Conservation (phyloP, 2,329 filamentous ascomycete species). For the Aspergillus clavatus region DNA sequence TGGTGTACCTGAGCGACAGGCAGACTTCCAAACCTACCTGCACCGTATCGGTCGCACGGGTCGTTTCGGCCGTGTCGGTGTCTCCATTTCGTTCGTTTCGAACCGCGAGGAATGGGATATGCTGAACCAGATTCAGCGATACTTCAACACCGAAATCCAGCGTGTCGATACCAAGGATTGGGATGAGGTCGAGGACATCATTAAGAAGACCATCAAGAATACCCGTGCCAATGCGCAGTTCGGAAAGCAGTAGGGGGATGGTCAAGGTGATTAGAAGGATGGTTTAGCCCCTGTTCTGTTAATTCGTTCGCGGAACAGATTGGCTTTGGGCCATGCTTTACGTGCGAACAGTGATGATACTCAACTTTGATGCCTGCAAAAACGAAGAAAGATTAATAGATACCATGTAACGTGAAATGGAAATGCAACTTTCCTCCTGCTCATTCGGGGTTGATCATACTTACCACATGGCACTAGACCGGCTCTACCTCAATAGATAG, state of each 20-base stretch:
- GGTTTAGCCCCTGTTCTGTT: background rate
- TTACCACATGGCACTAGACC: no score
- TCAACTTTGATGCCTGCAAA: slow-evolving; percentile 15
- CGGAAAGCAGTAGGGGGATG: slow-evolving; percentile 9
- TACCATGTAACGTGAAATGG: slow-evolving; percentile 23
- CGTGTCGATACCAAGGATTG: slow-evolving; percentile 81
- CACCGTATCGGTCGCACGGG: slow-evolving; percentile 97
- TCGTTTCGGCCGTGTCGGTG: slow-evolving; percentile 92
- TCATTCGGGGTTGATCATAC: no score
- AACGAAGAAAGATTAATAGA: slow-evolving; percentile 26
- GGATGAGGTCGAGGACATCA: slow-evolving; percentile 79
- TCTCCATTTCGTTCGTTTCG: slow-evolving; percentile 91
- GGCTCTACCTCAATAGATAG: no score
- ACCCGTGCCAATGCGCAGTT: slow-evolving; percentile 40
- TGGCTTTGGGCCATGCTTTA: slow-evolving; percentile 14
- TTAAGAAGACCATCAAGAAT: slow-evolving; percentile 73
- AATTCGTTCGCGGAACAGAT: slow-evolving; percentile 6
- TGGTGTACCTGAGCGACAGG: slow-evolving; percentile 56
- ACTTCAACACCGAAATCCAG: slow-evolving; percentile 76
- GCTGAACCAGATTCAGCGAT: slow-evolving; percentile 71
- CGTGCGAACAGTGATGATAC: slow-evolving; percentile 28
- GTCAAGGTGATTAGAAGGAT: background rate
- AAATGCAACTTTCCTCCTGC: background rate
- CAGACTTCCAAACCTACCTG: slow-evolving; percentile 92
- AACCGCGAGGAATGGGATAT: slow-evolving; percentile 76